Percentiles rank a stretch among this genome's conserved stretches.
Evolutionary conservation across 2,329 filamentous ascomycete genomes (phyloP).

Genomic region (Tolypocladium ovalisporum): DNA sequence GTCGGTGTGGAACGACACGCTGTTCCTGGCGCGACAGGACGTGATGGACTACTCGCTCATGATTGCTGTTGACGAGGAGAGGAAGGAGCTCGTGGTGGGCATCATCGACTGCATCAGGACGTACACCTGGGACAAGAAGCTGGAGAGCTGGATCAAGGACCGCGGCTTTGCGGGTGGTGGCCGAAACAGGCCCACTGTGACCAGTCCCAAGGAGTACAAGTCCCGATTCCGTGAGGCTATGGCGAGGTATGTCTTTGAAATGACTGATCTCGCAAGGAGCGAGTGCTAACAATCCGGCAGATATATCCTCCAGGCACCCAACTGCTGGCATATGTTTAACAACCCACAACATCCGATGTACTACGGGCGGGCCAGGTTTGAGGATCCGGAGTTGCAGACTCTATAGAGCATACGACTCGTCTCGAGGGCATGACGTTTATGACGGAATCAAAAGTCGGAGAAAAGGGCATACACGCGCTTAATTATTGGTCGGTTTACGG

Average conservation of each 20-base stretch:
- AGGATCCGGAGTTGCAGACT: constrained; percentile 20
- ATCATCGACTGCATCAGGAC: constrained; percentile 98
- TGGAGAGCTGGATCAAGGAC: constrained; percentile 99
- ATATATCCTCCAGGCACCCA: constrained; percentile 65
- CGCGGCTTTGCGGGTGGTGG: constrained; percentile 70
- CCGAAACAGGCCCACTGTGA: constrained; percentile 84
- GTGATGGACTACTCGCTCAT: constrained; percentile 99
- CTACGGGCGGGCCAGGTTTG: constrained; percentile 26
- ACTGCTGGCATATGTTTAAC: constrained; percentile 64
- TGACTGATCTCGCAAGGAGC: neutral
- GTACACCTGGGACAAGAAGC: constrained; percentile 98
- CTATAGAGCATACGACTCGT: neutral
- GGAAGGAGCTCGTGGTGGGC: constrained; percentile 87
- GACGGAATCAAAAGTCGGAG: neutral
- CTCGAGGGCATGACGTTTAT: neutral
- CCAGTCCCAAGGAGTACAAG: constrained; percentile 95
- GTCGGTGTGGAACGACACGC: constrained; percentile 93
- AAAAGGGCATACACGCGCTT: neutral
- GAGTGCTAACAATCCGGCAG: constrained; percentile 17
- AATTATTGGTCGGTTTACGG: neutral
- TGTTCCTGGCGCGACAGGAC: constrained; percentile 88
- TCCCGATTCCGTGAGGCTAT: constrained; percentile 92
- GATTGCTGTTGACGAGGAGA: constrained; percentile 88
- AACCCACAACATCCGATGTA: constrained; percentile 26
- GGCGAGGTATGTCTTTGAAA: constrained; percentile 55